These are phyloP conservation scores for Anthoceros angustus DNA, from an alignment of 225 moss, liverwort and hornwort genomes.

Conservation along the genomic window DNA sequence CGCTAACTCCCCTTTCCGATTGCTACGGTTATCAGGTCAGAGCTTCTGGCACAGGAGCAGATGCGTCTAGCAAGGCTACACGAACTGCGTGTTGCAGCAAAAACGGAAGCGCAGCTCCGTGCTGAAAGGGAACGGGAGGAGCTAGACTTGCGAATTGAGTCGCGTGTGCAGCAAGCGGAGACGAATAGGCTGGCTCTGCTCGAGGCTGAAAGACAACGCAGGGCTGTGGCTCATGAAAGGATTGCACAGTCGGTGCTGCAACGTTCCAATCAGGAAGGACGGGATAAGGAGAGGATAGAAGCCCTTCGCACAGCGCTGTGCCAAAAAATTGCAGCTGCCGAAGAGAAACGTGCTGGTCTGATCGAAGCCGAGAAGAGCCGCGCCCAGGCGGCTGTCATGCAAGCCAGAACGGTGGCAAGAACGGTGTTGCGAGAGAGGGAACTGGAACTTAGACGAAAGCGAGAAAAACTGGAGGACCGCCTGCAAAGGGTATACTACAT, in stretches of 20 bases:
- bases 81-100: slow-evolving; percentile 85
- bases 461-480: slow-evolving; percentile 84
- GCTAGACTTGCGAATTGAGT: slow-evolving; percentile 79
- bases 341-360: slow-evolving; percentile 86
- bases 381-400: slow-evolving; percentile 87
- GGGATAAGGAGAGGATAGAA: slow-evolving; percentile 78
- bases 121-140: slow-evolving; percentile 95
- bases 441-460: slow-evolving; percentile 70
- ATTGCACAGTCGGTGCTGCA: slow-evolving; percentile 64
- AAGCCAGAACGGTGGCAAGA: slow-evolving; percentile 83
- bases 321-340: slow-evolving; percentile 92
- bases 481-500: slow-evolving; percentile 62
- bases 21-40: slow-evolving; percentile 30
- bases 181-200: slow-evolving; percentile 76
- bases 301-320: slow-evolving; percentile 62
- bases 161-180: slow-evolving; percentile 93
- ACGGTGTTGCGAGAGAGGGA: slow-evolving; percentile 87
- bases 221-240: slow-evolving; percentile 81
- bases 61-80: slow-evolving; percentile 80
- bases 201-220: slow-evolving; percentile 79
- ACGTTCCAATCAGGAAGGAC: slow-evolving; percentile 70
- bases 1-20: too few species aligned
- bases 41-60: slow-evolving; percentile 92
- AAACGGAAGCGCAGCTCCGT: slow-evolving; percentile 90
- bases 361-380: slow-evolving; percentile 89